Base-by-base conservation (phyloP, 2,329 filamentous ascomycete species). In the Westerdykella sp. region DNA sequence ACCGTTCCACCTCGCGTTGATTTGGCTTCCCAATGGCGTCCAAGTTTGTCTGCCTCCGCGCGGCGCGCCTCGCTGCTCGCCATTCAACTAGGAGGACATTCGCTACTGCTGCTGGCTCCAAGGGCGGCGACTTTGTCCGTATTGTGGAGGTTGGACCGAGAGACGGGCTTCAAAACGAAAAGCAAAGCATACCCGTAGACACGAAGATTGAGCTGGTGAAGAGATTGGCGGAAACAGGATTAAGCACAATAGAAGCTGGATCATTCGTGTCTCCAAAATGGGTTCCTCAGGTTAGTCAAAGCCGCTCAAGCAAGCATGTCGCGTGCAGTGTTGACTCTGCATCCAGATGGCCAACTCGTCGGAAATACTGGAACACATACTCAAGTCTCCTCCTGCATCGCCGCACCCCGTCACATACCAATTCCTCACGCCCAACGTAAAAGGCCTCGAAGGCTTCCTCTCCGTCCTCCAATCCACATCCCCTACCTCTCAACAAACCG, bases 111-210 rank as follows among this genome's bases (percentile, higher is more conserved):
- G 53, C 61, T n/a, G 44, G 54, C 52, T 60, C 45, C 53, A 57
- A 59, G 41, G 22, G 42, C 23, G 46, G 49, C 41, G 70, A 74
- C 53, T 63, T 69, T 49, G 73, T 79, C 32, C 70, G 75, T 34
- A 81, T 94, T 32, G 83, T 93, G 48, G 87, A 94, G 70, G 87
- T 94, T 49, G 87, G 86, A 7, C 87, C 87, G 28, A 77, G 87
- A 51, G 87, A 94, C 71, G 87, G 87, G n/a, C 70, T 94, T 41
- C 87, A 95, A 63, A 94, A 93, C 61, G 85, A 93, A 71, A 85
- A 85, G 69, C 78, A 73, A 50, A 74, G 74, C 22, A 84, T 94
- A 50, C 73, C 85, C 0, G 71, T 87, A 10, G 73, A 75, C 6
- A 88, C 82, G 2, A 94, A 94, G 67, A 77, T 91, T 43, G 80